Evolutionary conservation across 2,329 filamentous ascomycete genomes (phyloP).

Genomic region (Epichloe sibirici): DNA sequence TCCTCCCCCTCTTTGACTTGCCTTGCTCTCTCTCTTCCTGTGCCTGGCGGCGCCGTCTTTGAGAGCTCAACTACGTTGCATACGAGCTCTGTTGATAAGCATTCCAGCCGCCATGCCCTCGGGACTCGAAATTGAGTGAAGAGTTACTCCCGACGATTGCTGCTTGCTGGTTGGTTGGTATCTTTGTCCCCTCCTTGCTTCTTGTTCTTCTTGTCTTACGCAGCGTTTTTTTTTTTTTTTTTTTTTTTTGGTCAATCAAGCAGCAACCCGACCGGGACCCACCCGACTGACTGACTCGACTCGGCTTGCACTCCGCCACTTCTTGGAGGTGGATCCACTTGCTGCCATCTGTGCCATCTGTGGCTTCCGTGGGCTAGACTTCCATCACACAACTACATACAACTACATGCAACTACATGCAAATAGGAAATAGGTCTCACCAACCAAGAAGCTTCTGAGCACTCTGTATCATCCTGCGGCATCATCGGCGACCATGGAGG

Average conservation of each 20-base stretch:
- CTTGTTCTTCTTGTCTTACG: no score
- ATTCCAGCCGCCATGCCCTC: constrained; percentile 2
- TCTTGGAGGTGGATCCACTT: background rate
- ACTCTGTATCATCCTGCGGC: background rate
- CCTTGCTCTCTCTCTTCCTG: no score
- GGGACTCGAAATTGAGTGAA: background rate
- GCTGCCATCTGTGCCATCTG: background rate
- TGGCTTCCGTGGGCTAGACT: background rate
- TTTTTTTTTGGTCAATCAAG: no score
- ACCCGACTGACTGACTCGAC: no score
- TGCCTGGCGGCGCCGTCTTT: no score
- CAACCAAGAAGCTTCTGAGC: background rate
- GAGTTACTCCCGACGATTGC: no score
- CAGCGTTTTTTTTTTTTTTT: no score
- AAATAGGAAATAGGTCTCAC: background rate
- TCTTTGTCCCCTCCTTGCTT: background rate
- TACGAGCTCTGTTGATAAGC: no score
- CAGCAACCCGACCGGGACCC: background rate
- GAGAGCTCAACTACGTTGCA: no score
- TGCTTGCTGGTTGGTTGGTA: no score
- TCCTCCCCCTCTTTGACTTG: no score
- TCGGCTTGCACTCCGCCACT: background rate
- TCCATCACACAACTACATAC: background rate
- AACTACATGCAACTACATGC: no score
- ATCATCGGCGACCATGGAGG: constrained; percentile 56